Evolutionary conservation across 495 filamentous ascomycete species (phyloP).

Genomic region (Neurospora intermedia): DNA sequence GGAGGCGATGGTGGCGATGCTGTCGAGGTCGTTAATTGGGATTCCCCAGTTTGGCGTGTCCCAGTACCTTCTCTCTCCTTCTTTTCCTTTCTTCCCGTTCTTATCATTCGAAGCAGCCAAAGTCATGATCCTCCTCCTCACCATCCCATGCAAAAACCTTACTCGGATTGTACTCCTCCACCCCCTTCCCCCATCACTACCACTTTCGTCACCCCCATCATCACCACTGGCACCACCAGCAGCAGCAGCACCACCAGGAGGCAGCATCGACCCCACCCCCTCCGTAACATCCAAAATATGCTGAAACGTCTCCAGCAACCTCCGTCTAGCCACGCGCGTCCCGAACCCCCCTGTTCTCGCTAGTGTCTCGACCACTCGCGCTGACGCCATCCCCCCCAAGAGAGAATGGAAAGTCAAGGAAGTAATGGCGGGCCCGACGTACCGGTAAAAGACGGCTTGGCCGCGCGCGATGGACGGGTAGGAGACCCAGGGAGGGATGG

Average conservation of each 20-base stretch:
- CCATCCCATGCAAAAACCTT: slow-evolving; percentile 61
- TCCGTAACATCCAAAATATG: slow-evolving; percentile 62
- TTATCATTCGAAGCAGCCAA: not conserved
- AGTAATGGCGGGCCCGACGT: slow-evolving; percentile 53
- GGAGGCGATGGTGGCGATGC: slow-evolving; percentile 55
- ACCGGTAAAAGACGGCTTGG: slow-evolving; percentile 62
- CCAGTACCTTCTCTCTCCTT: slow-evolving; percentile 39
- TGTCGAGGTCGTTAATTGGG: slow-evolving; percentile 68
- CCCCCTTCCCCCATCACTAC: slow-evolving; percentile 39
- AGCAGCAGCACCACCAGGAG: slow-evolving; percentile 27
- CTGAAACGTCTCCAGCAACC: slow-evolving; percentile 68
- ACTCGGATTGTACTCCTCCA: slow-evolving; percentile 61
- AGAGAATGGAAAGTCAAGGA: slow-evolving; percentile 54
- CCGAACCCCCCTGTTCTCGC: slow-evolving; percentile 71
- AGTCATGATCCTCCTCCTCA: slow-evolving; percentile 38
- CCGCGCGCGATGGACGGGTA: slow-evolving; percentile 67
- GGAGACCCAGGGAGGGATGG: slow-evolving; percentile 68
- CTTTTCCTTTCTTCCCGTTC: too few relatives aligned
- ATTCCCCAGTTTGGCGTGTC: slow-evolving; percentile 46
- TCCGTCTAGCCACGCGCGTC: slow-evolving; percentile 51
- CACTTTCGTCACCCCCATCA: too few relatives aligned
- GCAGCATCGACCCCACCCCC: slow-evolving; percentile 53
- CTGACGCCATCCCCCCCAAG: slow-evolving; percentile 53
- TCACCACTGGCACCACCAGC: slow-evolving; percentile 14
- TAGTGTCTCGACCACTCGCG: slow-evolving; percentile 62